Conservation (phyloP, 208 protist species). For the Acanthamoeba healyi region DNA sequence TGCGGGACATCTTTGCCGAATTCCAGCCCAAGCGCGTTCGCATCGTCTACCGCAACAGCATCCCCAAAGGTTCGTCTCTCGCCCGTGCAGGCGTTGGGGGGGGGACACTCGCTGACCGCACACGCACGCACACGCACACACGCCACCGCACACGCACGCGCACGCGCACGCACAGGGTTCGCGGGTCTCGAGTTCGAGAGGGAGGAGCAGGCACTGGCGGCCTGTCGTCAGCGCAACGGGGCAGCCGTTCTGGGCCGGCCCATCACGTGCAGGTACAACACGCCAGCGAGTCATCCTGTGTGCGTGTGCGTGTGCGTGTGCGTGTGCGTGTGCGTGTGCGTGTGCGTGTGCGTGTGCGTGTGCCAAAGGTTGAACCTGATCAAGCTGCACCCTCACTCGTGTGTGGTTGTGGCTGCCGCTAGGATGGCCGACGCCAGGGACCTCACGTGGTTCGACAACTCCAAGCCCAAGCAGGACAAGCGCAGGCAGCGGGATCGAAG, state of each 20-base stretch:
- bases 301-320: too few species aligned
- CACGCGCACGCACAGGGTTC: background rate
- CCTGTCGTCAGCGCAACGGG: background rate
- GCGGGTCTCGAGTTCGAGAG: background rate
- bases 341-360: too few species aligned
- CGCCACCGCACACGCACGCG: too few species aligned
- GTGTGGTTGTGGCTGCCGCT: background rate
- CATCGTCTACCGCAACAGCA: conserved; percentile 21
- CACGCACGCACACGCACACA: background rate
- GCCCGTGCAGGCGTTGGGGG: too few species aligned
- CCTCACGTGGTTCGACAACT: conserved; percentile 9
- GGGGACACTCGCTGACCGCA: too few species aligned
- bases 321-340: too few species aligned
- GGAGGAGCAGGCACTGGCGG: background rate
- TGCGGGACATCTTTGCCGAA: conserved; percentile 3
- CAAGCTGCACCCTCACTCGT: too few species aligned
- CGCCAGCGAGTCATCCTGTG: too few species aligned
- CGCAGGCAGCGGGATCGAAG: background rate
- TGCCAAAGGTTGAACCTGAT: too few species aligned
- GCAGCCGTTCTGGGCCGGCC: background rate
- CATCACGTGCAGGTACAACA: conserved; percentile 5
- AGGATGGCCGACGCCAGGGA: conserved; percentile 33
- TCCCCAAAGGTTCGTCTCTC: background rate
- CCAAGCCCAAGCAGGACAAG: background rate
- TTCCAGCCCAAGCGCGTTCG: background rate